These are phyloP conservation scores for Phytophthora multivora DNA, from an alignment of 352 stramenopile species.

Conservation along the genomic window DNA sequence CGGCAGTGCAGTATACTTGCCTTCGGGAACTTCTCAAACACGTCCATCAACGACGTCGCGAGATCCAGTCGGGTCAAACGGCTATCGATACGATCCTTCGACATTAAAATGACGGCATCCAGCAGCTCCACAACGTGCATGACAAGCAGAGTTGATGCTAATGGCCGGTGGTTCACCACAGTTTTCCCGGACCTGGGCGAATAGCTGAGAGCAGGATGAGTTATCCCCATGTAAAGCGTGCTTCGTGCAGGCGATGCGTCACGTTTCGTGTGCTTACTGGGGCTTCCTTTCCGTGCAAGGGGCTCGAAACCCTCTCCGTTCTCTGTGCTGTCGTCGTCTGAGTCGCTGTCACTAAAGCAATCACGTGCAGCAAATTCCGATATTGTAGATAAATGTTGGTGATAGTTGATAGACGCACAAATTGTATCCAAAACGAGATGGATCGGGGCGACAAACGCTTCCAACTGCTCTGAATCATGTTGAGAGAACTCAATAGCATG, in stretches of 20 bases:
- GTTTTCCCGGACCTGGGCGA: conserved; percentile 56
- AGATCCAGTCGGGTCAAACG: conserved; percentile 59
- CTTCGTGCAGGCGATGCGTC: conserved; percentile 11
- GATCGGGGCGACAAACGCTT: conserved; percentile 54
- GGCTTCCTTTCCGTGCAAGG: conserved; percentile 10
- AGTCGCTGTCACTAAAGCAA: conserved; percentile 82
- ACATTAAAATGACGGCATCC: conserved; percentile 63
- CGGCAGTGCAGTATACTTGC: conserved; percentile 78
- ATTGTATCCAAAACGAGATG: conserved; percentile 61
- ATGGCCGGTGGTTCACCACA: conserved; percentile 62
- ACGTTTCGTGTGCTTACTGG: conserved; percentile 25
- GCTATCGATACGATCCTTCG: conserved; percentile 62
- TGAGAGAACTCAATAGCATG: conserved; percentile 60
- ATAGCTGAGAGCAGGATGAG: conserved; percentile 30
- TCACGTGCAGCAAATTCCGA: conserved; percentile 70
- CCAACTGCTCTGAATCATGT: conserved; percentile 40
- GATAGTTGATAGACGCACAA: conserved; percentile 77
- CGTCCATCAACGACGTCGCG: conserved; percentile 61
- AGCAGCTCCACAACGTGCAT: conserved; percentile 72
- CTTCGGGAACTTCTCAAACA: conserved; percentile 76
- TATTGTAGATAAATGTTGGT: conserved; percentile 78
- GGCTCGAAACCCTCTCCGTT: conserved; percentile 20
- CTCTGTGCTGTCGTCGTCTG: conserved; percentile 48
- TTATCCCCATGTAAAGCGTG: conserved; percentile 27
- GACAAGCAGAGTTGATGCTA: conserved; percentile 68